These are phyloP conservation scores for Echites panduratus DNA, from an alignment of 257 asterid species.

Conservation along the genomic window DNA sequence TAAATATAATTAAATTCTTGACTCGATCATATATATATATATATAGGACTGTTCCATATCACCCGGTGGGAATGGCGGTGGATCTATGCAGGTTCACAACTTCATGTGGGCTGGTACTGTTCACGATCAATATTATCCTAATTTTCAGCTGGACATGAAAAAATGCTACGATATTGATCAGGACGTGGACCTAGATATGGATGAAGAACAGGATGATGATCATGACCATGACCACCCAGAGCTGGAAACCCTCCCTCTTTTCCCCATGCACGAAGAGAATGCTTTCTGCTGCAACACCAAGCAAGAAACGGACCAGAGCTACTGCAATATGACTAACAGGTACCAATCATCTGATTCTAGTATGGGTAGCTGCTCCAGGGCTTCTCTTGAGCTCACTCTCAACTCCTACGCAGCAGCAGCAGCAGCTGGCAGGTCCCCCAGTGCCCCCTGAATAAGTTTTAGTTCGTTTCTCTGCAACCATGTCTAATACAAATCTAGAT, in stretches of 20 bases:
- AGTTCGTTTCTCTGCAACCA: not conserved
- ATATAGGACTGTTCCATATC: slow-evolving; percentile 62
- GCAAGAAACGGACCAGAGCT: slow-evolving; percentile 7
- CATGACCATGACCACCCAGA: slow-evolving; percentile 9
- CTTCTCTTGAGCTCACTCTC: slow-evolving; percentile 82
- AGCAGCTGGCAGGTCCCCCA: slow-evolving; percentile 30
- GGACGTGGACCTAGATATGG: slow-evolving; percentile 34
- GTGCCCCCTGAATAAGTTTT: slow-evolving; percentile 19
- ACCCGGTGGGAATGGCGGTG: slow-evolving; percentile 29
- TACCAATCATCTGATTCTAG: slow-evolving; percentile 13
- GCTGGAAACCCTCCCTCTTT: slow-evolving; percentile 80
- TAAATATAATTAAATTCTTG: too few species aligned
- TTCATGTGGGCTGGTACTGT: slow-evolving; percentile 52
- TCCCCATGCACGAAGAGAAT: slow-evolving; percentile 66
- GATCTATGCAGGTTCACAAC: slow-evolving; percentile 30
- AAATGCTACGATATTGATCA: slow-evolving; percentile 39
- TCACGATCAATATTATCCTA: slow-evolving; percentile 28
- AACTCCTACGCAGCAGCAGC: slow-evolving; percentile 41
- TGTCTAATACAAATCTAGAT: not conserved
- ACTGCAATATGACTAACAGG: slow-evolving; percentile 23
- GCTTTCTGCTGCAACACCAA: slow-evolving; percentile 11
- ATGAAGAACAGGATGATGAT: slow-evolving; percentile 12
- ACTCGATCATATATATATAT: too few species aligned
- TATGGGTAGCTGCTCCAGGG: slow-evolving; percentile 28
- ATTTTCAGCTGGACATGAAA: slow-evolving; percentile 41